Base-by-base conservation (phyloP, 306 rosid species). In the Citrullus colocynthis region DNA sequence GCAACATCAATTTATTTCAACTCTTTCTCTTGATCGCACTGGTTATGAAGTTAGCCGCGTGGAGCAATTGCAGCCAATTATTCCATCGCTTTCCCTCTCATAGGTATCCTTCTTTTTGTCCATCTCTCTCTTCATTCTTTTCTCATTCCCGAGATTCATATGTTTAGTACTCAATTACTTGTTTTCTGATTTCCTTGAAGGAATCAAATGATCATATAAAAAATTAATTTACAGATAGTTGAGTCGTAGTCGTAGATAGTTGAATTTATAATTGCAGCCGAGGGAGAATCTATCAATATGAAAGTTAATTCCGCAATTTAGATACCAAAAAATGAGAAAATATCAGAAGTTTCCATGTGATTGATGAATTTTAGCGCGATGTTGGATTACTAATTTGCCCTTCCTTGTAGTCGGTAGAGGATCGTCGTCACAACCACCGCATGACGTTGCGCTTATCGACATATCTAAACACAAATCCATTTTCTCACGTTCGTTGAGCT, bases 401-500 rank as follows among this genome's bases (percentile, higher is more conserved):
- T 64, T 78, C 14, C 30, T 63, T 21, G 49, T 13, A 60, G 57
- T 77, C 60, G 34, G 73, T 77, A 28, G 52, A 42, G 42, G 36
- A 58, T 77, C 42, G 16, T 44, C 57, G 58, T 77, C 71, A 77
- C 72, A 62, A 62, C 70, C 36, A 62, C 80, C 80, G 71, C 80
- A 62, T 77, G 80, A 77, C 69, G 70, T 60, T 48, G 18, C 21
- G 18, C 16, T 72, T 72, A 58, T 72, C 76, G 3, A 74, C 18
- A 74, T 6, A 52, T 74, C 62, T 54, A 39, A 74, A 55, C 42
- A 16, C 39, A 6, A 76, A 39, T 61, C 37, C 75, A 57, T 28
- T 20, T 67, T 41, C 54, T 13, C 39, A 39, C 70, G 70, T 55
- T 42, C 9, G 30, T 45, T 55, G 49, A 32, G 51, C n/a, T 48